Percentiles rank a stretch among this genome's conserved stretches.
These are phyloP conservation scores for Ilyonectria mors-panacis DNA, from an alignment of 2,329 filamentous ascomycete species.

Conservation along the genomic window DNA sequence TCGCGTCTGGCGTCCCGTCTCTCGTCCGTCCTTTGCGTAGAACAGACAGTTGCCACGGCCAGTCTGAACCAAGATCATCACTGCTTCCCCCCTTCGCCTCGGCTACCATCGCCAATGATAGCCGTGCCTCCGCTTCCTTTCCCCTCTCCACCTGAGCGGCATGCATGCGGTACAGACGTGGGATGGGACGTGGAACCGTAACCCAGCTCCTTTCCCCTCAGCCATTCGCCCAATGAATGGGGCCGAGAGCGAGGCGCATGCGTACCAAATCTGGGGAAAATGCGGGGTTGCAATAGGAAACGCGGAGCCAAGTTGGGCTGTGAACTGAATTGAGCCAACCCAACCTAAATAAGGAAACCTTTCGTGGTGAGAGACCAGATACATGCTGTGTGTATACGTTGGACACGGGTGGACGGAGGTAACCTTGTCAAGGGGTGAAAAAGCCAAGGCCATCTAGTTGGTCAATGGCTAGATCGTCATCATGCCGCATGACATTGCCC, in stretches of 20 bases:
- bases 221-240: constrained; percentile 35
- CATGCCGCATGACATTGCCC: neutral
- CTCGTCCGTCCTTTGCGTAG: neutral
- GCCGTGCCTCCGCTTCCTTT: constrained; percentile 28
- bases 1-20: neutral
- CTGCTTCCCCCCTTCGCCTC: constrained; percentile 31
- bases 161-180: constrained; percentile 14
- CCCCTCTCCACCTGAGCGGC: constrained; percentile 34
- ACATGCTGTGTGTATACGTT: neutral
- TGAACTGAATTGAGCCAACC: neutral
- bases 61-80: neutral
- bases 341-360: neutral
- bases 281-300: constrained; percentile 36
- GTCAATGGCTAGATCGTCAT: neutral
- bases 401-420: neutral
- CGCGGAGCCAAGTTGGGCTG: neutral
- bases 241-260: constrained; percentile 1
- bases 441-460: constrained; percentile 3
- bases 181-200: constrained; percentile 5
- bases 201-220: constrained; percentile 35
- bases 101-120: constrained; percentile 41
- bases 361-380: neutral
- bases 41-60: neutral
- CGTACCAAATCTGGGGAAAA: constrained; percentile 46
- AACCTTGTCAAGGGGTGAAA: neutral